phyloP scores from a whole-genome alignment of 345 rosid species.

The Eucalyptus pumila region DNA sequence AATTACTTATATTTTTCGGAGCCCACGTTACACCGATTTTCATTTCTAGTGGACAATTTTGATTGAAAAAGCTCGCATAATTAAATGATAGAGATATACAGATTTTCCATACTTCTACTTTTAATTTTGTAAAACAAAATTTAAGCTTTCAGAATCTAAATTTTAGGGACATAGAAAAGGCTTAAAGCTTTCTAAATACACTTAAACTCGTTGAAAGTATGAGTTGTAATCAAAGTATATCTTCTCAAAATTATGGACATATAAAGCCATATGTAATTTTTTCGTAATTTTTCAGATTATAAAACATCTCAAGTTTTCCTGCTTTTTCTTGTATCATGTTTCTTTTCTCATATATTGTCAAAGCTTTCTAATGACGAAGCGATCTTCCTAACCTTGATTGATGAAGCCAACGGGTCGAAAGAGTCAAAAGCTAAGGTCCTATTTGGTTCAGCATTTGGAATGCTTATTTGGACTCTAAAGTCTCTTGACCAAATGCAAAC shows the following conservation, averaged over 20 bases:
- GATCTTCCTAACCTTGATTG: background rate
- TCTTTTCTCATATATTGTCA: background rate
- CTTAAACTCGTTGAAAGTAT: background rate
- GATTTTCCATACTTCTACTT: background rate
- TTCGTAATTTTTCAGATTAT: background rate
- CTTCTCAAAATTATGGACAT: background rate
- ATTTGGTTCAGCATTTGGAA: too few relatives aligned
- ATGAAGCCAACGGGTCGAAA: too few relatives aligned
- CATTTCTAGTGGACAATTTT: background rate
- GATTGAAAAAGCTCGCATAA: background rate
- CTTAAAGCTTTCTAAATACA: background rate
- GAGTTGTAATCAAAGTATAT: background rate
- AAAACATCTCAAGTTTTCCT: background rate
- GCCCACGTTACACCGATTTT: background rate
- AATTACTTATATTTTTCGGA: background rate
- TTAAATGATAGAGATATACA: background rate
- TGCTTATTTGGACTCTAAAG: too few relatives aligned
- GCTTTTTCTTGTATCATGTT: background rate
- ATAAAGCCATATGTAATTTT: background rate
- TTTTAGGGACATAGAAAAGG: background rate
- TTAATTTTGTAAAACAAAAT: background rate
- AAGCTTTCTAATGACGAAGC: background rate
- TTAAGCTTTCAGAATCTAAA: background rate
- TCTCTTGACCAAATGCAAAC: too few relatives aligned
- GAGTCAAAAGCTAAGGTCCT: background rate